Evolutionary conservation across 2,329 filamentous ascomycete species (phyloP), one percentile per base, ranked within the genome.

Genomic region (Aspergillus bombycis): DNA sequence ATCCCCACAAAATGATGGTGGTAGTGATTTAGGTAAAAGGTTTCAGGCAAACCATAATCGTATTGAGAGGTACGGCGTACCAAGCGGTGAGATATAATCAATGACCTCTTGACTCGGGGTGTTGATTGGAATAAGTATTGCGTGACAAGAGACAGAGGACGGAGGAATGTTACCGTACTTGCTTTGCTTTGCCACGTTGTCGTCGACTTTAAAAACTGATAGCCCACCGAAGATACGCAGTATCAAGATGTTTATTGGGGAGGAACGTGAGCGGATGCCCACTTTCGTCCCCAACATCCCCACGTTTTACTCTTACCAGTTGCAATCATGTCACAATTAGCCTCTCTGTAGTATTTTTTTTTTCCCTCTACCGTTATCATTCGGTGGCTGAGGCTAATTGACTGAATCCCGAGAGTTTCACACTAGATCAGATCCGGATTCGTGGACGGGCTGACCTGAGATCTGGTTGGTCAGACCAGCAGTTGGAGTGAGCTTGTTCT

Each of bases 241-340:
- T 41, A 34, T 32, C 9, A 32, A n/a, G 28, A n/a, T 52, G 48
- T 28, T 28, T 21, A 32, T 52, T 52, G 48, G 46, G 46, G 26
- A 26, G 46, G 38, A 30, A 16, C 14, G 16, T 50, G 46, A 50
- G 46, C 16, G 12, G 12, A 52, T n/a, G 48, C 30, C 28, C 48
- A 52, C 48, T 52, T 14, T 21, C 28, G 19, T 52, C 48, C 48
- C 28, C 48, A 52, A 21, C 28, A 52, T 52, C 48, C 48, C 48
- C 48, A 52, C 28, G 48, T 52, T 52, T 28, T 41, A n/a, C 16
- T 50, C 21, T 48, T 52, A 52, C 48, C 48, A 52, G 48, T 34
- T 52, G 48, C 28, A 52, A 52, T 52, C 48, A 32, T 52, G 48
- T 52, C 48, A 52, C 48, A 34, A 32, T 52, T 52, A 52, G 48